Base-by-base conservation (phyloP, 2,329 filamentous ascomycete genomes). In the Clonostachys rosea region DNA sequence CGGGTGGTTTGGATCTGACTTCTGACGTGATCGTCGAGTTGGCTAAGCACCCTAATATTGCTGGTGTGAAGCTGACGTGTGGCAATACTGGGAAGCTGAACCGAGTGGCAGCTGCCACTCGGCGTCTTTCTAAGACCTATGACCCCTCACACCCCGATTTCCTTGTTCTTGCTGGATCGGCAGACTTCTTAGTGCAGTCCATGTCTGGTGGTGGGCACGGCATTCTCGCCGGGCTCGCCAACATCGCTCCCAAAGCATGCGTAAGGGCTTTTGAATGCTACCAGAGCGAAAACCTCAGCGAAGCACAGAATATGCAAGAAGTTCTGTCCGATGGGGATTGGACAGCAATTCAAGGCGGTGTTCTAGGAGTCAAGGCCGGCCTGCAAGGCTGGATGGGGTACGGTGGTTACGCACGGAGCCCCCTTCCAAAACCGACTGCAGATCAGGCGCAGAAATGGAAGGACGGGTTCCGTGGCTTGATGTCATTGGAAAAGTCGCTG, bases 31-130 rank as follows among this genome's bases (percentile, higher is more conserved):
- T 86, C 58, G 69, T 78, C 46, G 66, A 71, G 50, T 68, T 86
- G 35, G 14, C 44, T 12, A 52, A 68, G 72, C 55, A 71, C 50
- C 68, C 74, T 45, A 85, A 84, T 57, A 78, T 86, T 46, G 75
- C 81, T 41, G 83, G 83, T 39, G 79, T 79, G 57, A 86, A 86
- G 63, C 68, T 85, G 44, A 84, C 81, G 9, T 84, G 79, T 54
- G 82, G 81, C 13, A 85, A 85, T 62, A 84, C 80, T 40, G 81
- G 81, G 39, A 85, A 85, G 60, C 70, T 84, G 40, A 69, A 70
- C 18, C 63, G 65, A 61, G 70, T 73, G 56, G 79, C 61, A 49
- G 62, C 79, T 47, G 49, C 47, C 13, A 51, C 49, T 5, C 49
- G 49, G 7, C 47, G 47, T 9, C 20, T 13, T n/a, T 30, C 49